These are phyloP conservation scores for Tremellales sp. DNA, from an alignment of 1,284 basidiomycete genomes.

Conservation along the genomic window DNA sequence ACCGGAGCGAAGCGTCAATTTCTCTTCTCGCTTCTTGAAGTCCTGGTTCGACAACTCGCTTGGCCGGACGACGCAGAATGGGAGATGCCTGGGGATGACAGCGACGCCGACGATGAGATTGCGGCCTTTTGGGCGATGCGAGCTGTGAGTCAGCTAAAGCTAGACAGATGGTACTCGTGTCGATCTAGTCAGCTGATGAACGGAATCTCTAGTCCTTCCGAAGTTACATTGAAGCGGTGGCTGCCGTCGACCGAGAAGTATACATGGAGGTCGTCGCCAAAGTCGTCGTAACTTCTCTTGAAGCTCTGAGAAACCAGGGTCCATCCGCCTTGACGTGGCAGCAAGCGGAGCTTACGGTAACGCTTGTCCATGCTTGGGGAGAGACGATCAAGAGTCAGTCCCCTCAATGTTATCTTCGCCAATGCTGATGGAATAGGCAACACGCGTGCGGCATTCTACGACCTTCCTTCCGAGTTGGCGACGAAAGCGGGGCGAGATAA, in stretches of 20 bases:
- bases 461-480: slow-evolving; percentile 46
- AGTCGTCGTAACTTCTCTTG: slow-evolving; percentile 42
- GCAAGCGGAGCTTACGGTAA: slow-evolving; percentile 87
- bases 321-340: slow-evolving; percentile 70
- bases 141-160: slow-evolving; percentile 55
- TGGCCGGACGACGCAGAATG: slow-evolving; percentile 70
- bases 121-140: slow-evolving; percentile 80
- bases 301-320: slow-evolving; percentile 37
- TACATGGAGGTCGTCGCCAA: slow-evolving; percentile 48
- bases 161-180: background rate
- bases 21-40: slow-evolving; percentile 71
- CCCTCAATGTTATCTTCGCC: background rate
- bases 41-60: slow-evolving; percentile 70
- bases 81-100: slow-evolving; percentile 75
- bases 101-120: slow-evolving; percentile 82
- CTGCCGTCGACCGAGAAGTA: slow-evolving; percentile 61
- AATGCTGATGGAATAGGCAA: slow-evolving; percentile 24
- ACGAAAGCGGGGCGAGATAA: slow-evolving; percentile 32
- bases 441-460: slow-evolving; percentile 47
- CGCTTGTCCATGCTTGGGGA: slow-evolving; percentile 88
- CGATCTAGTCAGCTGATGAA: slow-evolving; percentile 9
- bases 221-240: slow-evolving; percentile 91
- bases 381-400: slow-evolving; percentile 63
- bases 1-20: slow-evolving; percentile 69
- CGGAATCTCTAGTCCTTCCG: slow-evolving; percentile 35